Evolutionary conservation across 2,329 filamentous ascomycete genomes (phyloP), one percentile per base, ranked within the genome.

Genomic region (Arthrobotrys pseudoclavata): DNA sequence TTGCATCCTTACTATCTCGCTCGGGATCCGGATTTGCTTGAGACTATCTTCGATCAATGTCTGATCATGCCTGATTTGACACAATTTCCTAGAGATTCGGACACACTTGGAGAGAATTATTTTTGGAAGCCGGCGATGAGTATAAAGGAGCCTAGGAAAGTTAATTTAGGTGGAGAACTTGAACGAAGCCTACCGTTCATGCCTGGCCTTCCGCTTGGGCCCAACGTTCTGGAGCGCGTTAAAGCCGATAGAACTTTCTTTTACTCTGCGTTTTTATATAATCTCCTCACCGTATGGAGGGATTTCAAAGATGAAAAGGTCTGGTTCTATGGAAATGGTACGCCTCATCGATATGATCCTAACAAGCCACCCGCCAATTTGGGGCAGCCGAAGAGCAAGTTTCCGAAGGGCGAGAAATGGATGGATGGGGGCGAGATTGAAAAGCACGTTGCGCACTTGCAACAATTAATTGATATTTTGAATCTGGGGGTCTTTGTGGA

Each of bases 71-170:
- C 72, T 1, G 48, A 70, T 20, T 60, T 76, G 42, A 48, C 57
- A 22, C 31, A 61, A 10, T 76, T 76, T 24, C 66, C 72, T 4
- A n/a, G 7, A 5, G 61, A 70, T 9, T 48, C 48, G 0, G 40
- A 64, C n/a, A 57, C 50, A 15, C 48, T 67, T 10, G 67, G 67
- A 2, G 72, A 70, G 52, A 76, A 76, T 37, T 70, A 69, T 18
- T 76, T 76, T 55, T 76, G 67, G 66, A 76, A 70, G 37, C 72
- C 72, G 9, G 72, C 66, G 3, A 66, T 76, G 55, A 76, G 72
- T 26, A 52, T 76, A 13, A 70, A 61, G 18, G 72, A 76, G 9
- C 72, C 72, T 10, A 18, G 22, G 1, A 66, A 67, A 12, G 42
- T 76, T 3, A 47, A 15, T 9, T 34, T 76, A 4, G 67, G 72